Base-by-base conservation (phyloP, 176 grass and related monocot genomes). In the Avena insularis region DNA sequence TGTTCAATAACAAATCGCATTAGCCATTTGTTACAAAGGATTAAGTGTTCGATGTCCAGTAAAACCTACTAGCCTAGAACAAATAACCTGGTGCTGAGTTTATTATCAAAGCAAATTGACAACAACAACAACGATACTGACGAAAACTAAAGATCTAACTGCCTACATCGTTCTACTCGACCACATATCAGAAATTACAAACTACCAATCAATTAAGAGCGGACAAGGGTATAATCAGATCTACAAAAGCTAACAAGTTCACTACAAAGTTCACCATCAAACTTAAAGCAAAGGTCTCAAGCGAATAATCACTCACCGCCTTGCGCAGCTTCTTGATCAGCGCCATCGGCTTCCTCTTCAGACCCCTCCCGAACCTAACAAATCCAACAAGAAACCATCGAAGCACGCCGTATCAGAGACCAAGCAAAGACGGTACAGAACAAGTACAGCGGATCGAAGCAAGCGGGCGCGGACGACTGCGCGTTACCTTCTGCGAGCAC, bases 261-360 rank as follows among this genome's bases (percentile, higher is more conserved):
- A 53, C 31, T 62, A 4, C 15, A 20, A 1, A 17, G 4, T 56
- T 68, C n/a, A 15, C 19, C 12, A 68, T 11, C 19, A 1, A 79
- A 67, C 13, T 36, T 6, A 15, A 3, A 62, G 17, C 3, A 83
- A 47, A 79, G 2, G 7, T 10, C 13, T 25, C 5, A 78, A 45
- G 33, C 6, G 7, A 38, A 63, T 11, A 45, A 45, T 1, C 82
- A 90, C 93, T 83, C 81, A 98, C 95, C 83, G 95, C 95, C 90
- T 98, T 98, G 83, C 95, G 93, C 36, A 98, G 87, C 86, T 95
- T 98, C 91, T 98, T 98, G 84, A 98, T 86, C 88, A 98, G 81
- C 29, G 93, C 95, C 95, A 98, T 95, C 8, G 95, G 95, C 93
- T 98, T 98, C 93, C 95, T 92, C 93, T 98, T 98, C 64, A 98